Base-by-base conservation (phyloP, 352 stramenopile genomes). In the Chrysophaeum taylorii region DNA sequence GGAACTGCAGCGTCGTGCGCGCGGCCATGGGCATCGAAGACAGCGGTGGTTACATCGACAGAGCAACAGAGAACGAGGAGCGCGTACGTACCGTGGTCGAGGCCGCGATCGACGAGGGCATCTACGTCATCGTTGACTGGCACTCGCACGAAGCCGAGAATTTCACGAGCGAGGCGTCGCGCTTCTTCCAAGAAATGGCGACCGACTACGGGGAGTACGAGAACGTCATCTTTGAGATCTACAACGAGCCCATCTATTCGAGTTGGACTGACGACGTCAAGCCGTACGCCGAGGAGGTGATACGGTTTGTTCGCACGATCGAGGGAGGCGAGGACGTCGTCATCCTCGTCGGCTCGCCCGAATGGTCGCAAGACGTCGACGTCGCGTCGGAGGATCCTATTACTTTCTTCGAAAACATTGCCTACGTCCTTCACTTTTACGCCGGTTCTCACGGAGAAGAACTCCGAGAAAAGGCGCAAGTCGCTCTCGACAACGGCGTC, bases 181-280 rank as follows among this genome's bases (percentile, higher is more conserved):
- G n/a, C 41, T 69, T 69, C 60, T 69, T 69, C 45, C 4, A 31
- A n/a, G 63, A 69, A 7, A 69, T 69, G 63, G 63, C 63, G n/a
- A 15, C 18, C 5, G 25, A 18, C 14, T 69, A 62, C 25, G 9
- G 31, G 14, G 45, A 15, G 33, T 21, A 16, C 7, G 7, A 9
- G n/a, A 63, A 69, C 45, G 63, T 69, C 27, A 7, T 69, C 29
- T 69, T 69, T 31, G 63, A 69, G 39, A 27, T 69, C 41, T 69
- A 62, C 35, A 62, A 62, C 63, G 16, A 69, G 39, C 63, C 63
- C 7, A 23, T 69, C 7, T 31, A 62, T 5, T 27, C 45, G 9
- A 5, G 5, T 5, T 57, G 45, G 45, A 12, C 45, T 25, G 31
- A 18, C 45, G 45, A 18, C 45, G 5, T 57, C 45, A 57, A 25